Base-by-base conservation (phyloP, 2,329 filamentous ascomycete species). In the Davidsoniella australis region DNA sequence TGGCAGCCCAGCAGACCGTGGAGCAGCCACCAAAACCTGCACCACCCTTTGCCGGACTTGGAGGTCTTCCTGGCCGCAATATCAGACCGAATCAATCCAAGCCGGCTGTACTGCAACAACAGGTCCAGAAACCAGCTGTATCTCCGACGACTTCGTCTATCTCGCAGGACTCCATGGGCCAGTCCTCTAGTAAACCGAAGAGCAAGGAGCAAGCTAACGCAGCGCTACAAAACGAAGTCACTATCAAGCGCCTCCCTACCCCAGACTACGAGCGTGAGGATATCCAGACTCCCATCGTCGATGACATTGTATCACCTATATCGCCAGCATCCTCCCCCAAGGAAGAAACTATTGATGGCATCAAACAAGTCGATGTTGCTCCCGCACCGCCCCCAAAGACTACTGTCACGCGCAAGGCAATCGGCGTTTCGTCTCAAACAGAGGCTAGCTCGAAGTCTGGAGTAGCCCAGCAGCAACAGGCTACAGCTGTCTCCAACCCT, bases 211-310 rank as follows among this genome's bases (percentile, higher is more conserved):
- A 46, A 12, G 33, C 36, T 14, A 42, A 17, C 8, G 24, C 12
- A 10, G 53, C 56, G 24, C 50, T 55, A 24, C 53, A 36, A 18
- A 43, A 39, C 53, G 39, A 53, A 53, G 10, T 57, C 17, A 20
- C 48, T 9, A 52, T 56, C 41, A 61, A 63, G 38, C 63, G 68
- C 2, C 66, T 68, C 8, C 70, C 70, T 1, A 72, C 69, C 2
- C 69, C 70, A 14, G 70, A 73, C 41, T 71, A 72, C 51, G 64
- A 64, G 38, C 63, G 64, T 17, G 62, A 66, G 41, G 68, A 71
- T 50, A 58, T 64, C 47, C 63, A 63, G 52, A 62, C 62, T 12
- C 60, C 63, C 2, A 57, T 61, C 6, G 52, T 63, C 38, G 61
- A 65, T 23, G 59, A 58, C 2, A 59, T 66, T 43, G 59, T 64